Percentiles rank a stretch among this genome's conserved stretches.
These are phyloP conservation scores for Lentinula boryana DNA, from an alignment of 768 basidiomycete genomes.

Conservation along the genomic window DNA sequence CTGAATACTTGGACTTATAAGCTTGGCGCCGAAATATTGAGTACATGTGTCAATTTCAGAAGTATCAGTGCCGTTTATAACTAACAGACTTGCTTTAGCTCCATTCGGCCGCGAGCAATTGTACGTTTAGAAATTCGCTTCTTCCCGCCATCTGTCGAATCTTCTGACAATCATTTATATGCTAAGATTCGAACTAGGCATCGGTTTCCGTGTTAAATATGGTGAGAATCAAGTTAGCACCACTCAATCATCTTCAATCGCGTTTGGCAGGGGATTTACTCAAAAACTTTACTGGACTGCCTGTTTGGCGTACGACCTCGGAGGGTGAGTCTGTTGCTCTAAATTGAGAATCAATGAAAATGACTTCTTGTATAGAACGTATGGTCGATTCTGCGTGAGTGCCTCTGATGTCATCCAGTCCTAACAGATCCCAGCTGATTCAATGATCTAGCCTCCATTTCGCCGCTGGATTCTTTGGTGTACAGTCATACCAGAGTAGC, in stretches of 20 bases:
- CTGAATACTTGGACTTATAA: constrained; percentile 73
- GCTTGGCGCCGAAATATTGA: constrained; percentile 66
- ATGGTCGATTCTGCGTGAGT: constrained; percentile 46
- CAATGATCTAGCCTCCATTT: constrained; percentile 31
- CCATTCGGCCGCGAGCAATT: constrained; percentile 73
- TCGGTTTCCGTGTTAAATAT: constrained; percentile 58
- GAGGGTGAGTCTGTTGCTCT: constrained; percentile 29
- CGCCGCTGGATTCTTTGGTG: constrained; percentile 54
- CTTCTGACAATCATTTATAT: not conserved
- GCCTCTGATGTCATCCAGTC: not conserved
- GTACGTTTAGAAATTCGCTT: constrained; percentile 23
- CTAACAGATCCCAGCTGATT: not conserved
- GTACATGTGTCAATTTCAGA: not conserved
- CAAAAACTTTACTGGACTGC: constrained; percentile 40
- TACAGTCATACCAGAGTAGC: constrained; percentile 39
- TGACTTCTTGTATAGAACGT: constrained; percentile 25
- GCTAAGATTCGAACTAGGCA: constrained; percentile 39
- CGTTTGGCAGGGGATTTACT: constrained; percentile 22
- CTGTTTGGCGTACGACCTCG: constrained; percentile 60
- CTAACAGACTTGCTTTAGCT: constrained; percentile 23
- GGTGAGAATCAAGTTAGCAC: constrained; percentile 31
- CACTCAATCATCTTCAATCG: not conserved
- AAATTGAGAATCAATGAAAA: not conserved
- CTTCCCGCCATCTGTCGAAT: not conserved
- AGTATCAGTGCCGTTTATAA: not conserved